Evolutionary conservation across 2,329 filamentous ascomycete genomes (phyloP).

Genomic region (Aspergillus sp.): DNA sequence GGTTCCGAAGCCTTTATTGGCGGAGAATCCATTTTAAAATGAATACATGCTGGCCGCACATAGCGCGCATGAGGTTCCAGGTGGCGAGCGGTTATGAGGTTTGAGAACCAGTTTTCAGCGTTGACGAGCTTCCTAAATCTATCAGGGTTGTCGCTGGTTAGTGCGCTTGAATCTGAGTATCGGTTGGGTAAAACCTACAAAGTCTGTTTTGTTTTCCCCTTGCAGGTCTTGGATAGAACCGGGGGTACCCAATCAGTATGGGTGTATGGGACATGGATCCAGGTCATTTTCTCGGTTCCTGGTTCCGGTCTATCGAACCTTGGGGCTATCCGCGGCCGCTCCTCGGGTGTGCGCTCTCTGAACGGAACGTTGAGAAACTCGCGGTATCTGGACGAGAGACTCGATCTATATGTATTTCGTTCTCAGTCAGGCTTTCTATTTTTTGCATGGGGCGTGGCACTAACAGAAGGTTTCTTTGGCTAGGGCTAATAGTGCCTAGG

Average conservation of each 20-base stretch:
- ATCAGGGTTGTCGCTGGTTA: background rate
- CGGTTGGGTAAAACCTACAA: conserved; percentile 13
- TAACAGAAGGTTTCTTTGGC: conserved; percentile 10
- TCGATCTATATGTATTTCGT: conserved; percentile 1
- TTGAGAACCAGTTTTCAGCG: conserved; percentile 37
- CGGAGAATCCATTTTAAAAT: conserved; percentile 28
- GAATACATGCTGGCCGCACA: conserved; percentile 37
- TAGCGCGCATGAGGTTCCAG: conserved; percentile 42
- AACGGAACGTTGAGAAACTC: conserved; percentile 26
- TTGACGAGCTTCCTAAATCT: conserved; percentile 40
- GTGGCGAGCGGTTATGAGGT: conserved; percentile 38
- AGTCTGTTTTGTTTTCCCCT: conserved; percentile 26
- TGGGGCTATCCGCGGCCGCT: conserved; percentile 26
- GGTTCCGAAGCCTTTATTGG: conserved; percentile 11
- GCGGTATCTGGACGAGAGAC: conserved; percentile 20
- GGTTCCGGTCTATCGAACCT: conserved; percentile 35
- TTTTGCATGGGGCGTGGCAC: background rate
- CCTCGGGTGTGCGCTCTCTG: conserved; percentile 24
- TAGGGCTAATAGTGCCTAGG: conserved; percentile 3
- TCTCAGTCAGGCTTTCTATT: background rate
- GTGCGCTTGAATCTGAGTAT: background rate
- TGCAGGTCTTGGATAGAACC: conserved; percentile 21
- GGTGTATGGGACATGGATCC: conserved; percentile 37
- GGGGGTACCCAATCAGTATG: conserved; percentile 24
- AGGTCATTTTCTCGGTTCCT: conserved; percentile 34